Percentiles rank a stretch among this genome's conserved stretches.
Conservation (phyloP, 768 basidiomycete species). For the Rhodotorula toruloides region DNA sequence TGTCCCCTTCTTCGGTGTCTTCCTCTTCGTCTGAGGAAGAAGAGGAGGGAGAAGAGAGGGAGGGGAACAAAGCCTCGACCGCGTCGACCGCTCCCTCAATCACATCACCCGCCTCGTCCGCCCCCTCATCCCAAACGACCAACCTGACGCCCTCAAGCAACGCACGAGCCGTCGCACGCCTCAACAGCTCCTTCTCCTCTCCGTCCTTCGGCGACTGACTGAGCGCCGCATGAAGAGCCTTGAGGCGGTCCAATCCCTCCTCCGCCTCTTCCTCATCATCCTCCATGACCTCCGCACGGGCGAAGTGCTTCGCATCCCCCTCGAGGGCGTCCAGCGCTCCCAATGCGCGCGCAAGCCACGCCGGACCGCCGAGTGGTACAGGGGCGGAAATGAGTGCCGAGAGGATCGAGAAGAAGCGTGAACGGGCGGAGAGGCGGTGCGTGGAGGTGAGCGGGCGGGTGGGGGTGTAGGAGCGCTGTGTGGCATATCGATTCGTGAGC, state of each 20-base stretch:
- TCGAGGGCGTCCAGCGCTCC: constrained; percentile 35
- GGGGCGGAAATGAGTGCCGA: constrained; percentile 59
- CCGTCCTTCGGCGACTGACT: background rate
- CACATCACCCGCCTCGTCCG: constrained; percentile 57
- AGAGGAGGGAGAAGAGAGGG: constrained; percentile 7
- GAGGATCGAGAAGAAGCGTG: constrained; percentile 65
- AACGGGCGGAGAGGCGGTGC: constrained; percentile 62
- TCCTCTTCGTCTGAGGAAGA: constrained; percentile 31
- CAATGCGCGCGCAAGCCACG: constrained; percentile 34
- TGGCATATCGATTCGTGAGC: background rate
- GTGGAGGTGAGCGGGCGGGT: constrained; percentile 68
- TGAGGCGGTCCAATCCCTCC: constrained; percentile 45
- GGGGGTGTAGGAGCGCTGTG: constrained; percentile 60
- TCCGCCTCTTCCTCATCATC: constrained; percentile 1
- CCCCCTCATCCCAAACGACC: constrained; percentile 61
- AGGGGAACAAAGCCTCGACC: constrained; percentile 56
- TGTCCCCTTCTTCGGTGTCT: constrained; percentile 47
- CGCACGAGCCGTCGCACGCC: constrained; percentile 15
- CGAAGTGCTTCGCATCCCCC: constrained; percentile 37
- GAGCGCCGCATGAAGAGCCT: constrained; percentile 20
- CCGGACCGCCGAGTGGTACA: constrained; percentile 1
- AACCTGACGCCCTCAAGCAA: constrained; percentile 55
- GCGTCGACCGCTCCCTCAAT: constrained; percentile 62
- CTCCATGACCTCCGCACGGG: constrained; percentile 11
- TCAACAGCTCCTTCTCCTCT: constrained; percentile 1